These are phyloP conservation scores for Trichoderma guizhouense DNA, from an alignment of 2,329 filamentous ascomycete species.

Conservation along the genomic window DNA sequence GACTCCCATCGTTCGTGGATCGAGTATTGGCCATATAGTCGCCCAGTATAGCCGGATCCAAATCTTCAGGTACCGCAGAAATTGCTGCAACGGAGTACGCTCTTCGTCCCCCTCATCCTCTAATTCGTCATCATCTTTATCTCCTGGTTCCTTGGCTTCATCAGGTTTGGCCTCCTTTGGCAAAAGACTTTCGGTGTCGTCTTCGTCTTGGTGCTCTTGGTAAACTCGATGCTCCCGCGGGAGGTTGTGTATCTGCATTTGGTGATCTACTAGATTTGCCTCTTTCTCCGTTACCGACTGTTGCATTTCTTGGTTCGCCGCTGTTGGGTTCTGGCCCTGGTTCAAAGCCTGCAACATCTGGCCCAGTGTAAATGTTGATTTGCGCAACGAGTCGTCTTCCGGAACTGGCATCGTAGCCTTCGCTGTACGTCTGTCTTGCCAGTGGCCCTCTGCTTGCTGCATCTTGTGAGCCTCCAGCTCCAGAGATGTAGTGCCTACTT, in stretches of 20 bases:
- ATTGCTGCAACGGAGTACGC: not conserved
- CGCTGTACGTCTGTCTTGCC: not conserved
- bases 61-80: conserved; percentile 7
- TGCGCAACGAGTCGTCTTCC: conserved; percentile 27
- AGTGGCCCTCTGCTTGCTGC: not conserved
- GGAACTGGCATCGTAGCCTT: not conserved
- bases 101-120: conserved; percentile 17
- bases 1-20: conserved; percentile 34
- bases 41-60: conserved; percentile 34
- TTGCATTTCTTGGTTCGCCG: not conserved
- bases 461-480: conserved; percentile 9
- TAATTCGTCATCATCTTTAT: not conserved
- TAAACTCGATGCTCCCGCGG: conserved; percentile 31
- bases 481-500: conserved; percentile 13
- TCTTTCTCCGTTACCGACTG: not conserved
- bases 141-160: not conserved
- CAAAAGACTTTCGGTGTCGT: conserved; percentile 31
- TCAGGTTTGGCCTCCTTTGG: not conserved
- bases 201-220: conserved; percentile 26
- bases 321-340: not conserved
- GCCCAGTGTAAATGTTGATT: conserved; percentile 26
- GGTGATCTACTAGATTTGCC: not conserved
- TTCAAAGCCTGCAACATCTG: not conserved
- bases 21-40: conserved; percentile 39
- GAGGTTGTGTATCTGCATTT: conserved; percentile 17